phyloP scores from a whole-genome alignment of 2,329 filamentous ascomycete genomes.

The Ophidiomyces ophidiicola region DNA sequence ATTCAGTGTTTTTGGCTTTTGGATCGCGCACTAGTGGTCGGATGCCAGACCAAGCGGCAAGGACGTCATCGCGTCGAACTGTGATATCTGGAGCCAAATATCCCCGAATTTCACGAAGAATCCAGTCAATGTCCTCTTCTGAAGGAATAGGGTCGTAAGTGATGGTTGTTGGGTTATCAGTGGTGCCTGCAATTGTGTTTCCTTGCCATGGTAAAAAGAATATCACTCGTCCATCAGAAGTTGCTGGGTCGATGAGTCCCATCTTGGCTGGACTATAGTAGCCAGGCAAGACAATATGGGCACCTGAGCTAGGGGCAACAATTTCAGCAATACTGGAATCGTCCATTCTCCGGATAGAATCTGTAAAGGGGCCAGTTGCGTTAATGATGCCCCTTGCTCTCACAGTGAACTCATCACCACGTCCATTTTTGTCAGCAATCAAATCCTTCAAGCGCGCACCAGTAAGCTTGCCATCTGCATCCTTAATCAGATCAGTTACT shows the following conservation, averaged over 20 bases:
- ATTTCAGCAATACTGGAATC: conserved; percentile 61
- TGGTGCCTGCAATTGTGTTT: conserved; percentile 82
- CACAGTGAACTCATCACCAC: conserved; percentile 55
- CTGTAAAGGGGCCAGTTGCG: conserved; percentile 77
- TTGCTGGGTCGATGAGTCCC: conserved; percentile 76
- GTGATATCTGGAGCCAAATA: conserved; percentile 77
- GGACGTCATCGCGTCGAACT: conserved; percentile 72
- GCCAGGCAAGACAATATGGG: conserved; percentile 74
- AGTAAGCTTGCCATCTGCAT: conserved; percentile 57
- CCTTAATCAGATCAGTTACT: conserved; percentile 64
- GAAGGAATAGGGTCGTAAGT: conserved; percentile 61
- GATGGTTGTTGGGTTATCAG: conserved; percentile 64
- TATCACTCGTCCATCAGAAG: conserved; percentile 78
- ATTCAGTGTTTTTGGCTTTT: conserved; percentile 73
- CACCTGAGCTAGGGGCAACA: conserved; percentile 72
- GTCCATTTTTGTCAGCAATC: conserved; percentile 53
- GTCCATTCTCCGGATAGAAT: conserved; percentile 76
- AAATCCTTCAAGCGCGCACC: conserved; percentile 63
- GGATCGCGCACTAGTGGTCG: conserved; percentile 76
- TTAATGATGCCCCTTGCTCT: conserved; percentile 74
- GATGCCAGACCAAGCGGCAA: conserved; percentile 82
- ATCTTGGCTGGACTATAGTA: conserved; percentile 78
- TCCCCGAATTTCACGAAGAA: conserved; percentile 67
- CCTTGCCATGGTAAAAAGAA: conserved; percentile 92
- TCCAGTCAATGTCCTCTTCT: conserved; percentile 80